Evolutionary conservation across 805 yeast genomes (phyloP).

Genomic region (Maudiozyma serrabonitensis): DNA sequence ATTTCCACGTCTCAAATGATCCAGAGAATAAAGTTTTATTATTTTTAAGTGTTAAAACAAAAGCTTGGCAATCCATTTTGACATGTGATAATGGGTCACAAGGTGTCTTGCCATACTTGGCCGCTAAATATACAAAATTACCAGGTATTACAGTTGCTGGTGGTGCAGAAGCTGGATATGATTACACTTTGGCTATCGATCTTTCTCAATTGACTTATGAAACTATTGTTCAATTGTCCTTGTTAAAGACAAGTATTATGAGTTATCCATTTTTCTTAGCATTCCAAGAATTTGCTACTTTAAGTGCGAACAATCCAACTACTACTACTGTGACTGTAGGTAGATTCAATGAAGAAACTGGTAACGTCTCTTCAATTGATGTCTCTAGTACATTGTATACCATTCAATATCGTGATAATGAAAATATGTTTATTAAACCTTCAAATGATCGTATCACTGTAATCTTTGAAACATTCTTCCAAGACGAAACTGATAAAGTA

Average conservation of each 20-base stretch:
- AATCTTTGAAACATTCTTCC: conserved; percentile 85
- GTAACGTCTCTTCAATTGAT: conserved; percentile 13
- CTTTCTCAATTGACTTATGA: conserved; percentile 42
- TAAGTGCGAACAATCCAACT: conserved; percentile 33
- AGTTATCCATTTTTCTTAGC: conserved; percentile 92
- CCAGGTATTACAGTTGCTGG: conserved; percentile 16
- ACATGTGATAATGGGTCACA: conserved; percentile 9
- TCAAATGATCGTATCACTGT: conserved; percentile 95
- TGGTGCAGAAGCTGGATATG: conserved; percentile 59
- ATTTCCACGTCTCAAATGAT: conserved; percentile 73
- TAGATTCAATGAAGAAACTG: conserved; percentile 13
- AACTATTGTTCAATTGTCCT: conserved; percentile 55
- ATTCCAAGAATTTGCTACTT: conserved; percentile 63
- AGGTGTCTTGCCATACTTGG: conserved; percentile 16
- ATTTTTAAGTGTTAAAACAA: conserved; percentile 23
- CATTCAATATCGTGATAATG: conserved; percentile 85
- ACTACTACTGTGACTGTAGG: conserved; percentile 9
- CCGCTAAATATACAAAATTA: conserved; percentile 12
- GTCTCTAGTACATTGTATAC: conserved; percentile 23
- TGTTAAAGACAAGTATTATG: conserved; percentile 75
- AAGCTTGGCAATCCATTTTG: conserved; percentile 25
- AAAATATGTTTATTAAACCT: conserved; percentile 82
- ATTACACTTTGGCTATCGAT: conserved; percentile 67
- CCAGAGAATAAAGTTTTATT: conserved; percentile 45
- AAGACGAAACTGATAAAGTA: conserved; percentile 92